phyloP scores from a whole-genome alignment of 768 basidiomycete species.

The Hortiboletus flavorubellus region DNA sequence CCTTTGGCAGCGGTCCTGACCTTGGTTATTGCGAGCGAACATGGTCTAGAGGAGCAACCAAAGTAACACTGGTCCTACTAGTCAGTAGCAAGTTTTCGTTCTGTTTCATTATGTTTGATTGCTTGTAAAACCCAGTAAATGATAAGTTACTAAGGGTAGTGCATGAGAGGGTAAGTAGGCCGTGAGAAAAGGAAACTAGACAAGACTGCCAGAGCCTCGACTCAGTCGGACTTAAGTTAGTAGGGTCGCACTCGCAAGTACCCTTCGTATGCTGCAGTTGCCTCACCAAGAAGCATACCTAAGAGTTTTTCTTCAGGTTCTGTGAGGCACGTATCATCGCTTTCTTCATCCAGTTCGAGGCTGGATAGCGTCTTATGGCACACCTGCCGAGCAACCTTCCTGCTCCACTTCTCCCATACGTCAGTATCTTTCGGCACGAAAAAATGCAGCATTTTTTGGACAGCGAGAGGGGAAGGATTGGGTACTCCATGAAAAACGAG shows the following conservation, averaged over 20 bases:
- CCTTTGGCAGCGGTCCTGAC: not conserved
- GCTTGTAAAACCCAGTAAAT: no score
- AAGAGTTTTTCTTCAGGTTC: slow-evolving; percentile 5
- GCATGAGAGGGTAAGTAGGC: not conserved
- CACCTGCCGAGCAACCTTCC: slow-evolving; percentile 11
- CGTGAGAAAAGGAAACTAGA: not conserved
- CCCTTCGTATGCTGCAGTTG: slow-evolving; percentile 10
- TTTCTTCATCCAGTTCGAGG: not conserved
- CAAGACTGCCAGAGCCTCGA: no score
- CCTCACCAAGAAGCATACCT: slow-evolving; percentile 16
- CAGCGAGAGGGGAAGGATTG: not conserved
- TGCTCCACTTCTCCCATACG: slow-evolving; percentile 17
- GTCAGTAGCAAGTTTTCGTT: not conserved
- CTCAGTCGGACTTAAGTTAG: no score
- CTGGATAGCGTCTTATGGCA: not conserved
- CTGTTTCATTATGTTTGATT: not conserved
- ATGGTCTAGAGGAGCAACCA: no score
- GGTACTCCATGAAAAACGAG: slow-evolving; percentile 1
- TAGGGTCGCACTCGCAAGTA: not conserved
- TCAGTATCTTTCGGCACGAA: slow-evolving; percentile 22
- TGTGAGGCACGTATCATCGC: not conserved
- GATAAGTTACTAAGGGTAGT: no score
- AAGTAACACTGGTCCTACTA: not conserved
- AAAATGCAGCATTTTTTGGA: slow-evolving; percentile 8
- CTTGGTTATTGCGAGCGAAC: not conserved